These are phyloP conservation scores for Tricholoma terreum DNA, from an alignment of 768 basidiomycete genomes.

Conservation along the genomic window DNA sequence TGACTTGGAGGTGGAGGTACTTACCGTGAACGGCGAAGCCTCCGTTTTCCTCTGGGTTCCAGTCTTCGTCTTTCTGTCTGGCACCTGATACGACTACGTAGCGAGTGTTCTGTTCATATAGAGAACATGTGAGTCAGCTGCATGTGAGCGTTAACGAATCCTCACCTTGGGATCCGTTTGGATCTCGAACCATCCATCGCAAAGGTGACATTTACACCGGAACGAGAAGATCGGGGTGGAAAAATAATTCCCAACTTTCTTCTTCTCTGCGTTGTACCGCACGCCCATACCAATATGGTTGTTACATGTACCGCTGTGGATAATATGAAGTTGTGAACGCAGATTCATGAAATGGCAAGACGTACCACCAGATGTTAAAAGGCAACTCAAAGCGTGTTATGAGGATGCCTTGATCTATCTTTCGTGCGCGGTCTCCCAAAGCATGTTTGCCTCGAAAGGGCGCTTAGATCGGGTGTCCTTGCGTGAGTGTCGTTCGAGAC, in stretches of 20 bases:
- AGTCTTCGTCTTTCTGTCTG: conserved; percentile 92
- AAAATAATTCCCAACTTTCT: conserved; percentile 92
- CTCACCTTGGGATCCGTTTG: conserved; percentile 93
- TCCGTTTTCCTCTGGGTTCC: conserved; percentile 96
- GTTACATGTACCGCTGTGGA: conserved; percentile 81
- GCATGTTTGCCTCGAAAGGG: conserved; percentile 80
- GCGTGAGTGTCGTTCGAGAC: conserved; percentile 3
- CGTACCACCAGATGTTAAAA: conserved; percentile 95
- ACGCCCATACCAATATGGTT: conserved; percentile 99
- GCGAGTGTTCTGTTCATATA: conserved; percentile 72
- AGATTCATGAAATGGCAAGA: neutral
- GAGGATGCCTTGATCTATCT: conserved; percentile 93
- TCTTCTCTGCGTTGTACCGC: conserved; percentile 99
- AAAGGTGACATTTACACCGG: conserved; percentile 96
- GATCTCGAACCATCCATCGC: conserved; percentile 97
- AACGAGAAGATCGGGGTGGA: conserved; percentile 95
- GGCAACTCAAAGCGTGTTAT: conserved; percentile 95
- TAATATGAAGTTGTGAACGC: neutral
- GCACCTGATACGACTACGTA: conserved; percentile 94
- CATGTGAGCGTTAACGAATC: neutral
- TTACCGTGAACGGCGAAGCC: conserved; percentile 86
- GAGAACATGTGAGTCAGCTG: neutral
- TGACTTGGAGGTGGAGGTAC: conserved; percentile 9
- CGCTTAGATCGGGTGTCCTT: conserved; percentile 2
- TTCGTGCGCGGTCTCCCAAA: conserved; percentile 87